phyloP scores from a whole-genome alignment of 108 stramenopile genomes.

The Nitzschia sp. region DNA sequence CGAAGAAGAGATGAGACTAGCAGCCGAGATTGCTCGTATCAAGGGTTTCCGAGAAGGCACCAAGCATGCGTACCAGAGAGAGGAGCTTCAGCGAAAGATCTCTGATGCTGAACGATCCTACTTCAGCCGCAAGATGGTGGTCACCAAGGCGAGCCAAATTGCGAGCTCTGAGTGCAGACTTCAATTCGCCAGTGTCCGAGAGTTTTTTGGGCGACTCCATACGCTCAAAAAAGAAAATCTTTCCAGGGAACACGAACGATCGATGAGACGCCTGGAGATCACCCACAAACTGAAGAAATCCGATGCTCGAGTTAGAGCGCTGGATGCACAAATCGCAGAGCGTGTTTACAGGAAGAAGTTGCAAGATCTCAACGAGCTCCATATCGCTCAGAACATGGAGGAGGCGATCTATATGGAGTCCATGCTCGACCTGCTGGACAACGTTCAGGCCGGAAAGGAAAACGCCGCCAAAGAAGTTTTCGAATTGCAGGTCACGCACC shows the following conservation, averaged over 20 bases:
- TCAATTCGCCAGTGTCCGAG: slow-evolving; percentile 31
- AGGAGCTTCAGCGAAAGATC: slow-evolving; percentile 17
- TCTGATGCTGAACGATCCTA: slow-evolving; percentile 25
- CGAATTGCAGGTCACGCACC: slow-evolving; percentile 25
- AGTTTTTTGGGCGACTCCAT: slow-evolving; percentile 28
- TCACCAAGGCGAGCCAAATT: slow-evolving; percentile 25
- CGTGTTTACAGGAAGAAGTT: slow-evolving; percentile 26
- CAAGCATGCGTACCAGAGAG: not conserved
- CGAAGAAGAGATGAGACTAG: slow-evolving; percentile 22
- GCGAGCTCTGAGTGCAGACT: slow-evolving; percentile 21
- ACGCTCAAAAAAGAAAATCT: slow-evolving; percentile 1
- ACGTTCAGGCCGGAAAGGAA: slow-evolving; percentile 24
- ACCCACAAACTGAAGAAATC: slow-evolving; percentile 21
- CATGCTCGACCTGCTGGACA: slow-evolving; percentile 24
- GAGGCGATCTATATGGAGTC: slow-evolving; percentile 31
- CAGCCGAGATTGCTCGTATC: slow-evolving; percentile 31
- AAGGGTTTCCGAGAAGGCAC: slow-evolving; percentile 13
- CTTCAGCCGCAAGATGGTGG: slow-evolving; percentile 21
- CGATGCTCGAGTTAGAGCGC: slow-evolving; percentile 24
- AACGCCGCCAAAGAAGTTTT: slow-evolving; percentile 23
- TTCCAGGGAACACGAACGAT: slow-evolving; percentile 8
- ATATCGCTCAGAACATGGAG: slow-evolving; percentile 30
- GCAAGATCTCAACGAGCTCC: slow-evolving; percentile 22
- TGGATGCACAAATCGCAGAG: slow-evolving; percentile 27
- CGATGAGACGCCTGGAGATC: slow-evolving; percentile 17